Evolutionary conservation across 257 asterid genomes (phyloP).

Genomic region (Solanum bulbocastanum): DNA sequence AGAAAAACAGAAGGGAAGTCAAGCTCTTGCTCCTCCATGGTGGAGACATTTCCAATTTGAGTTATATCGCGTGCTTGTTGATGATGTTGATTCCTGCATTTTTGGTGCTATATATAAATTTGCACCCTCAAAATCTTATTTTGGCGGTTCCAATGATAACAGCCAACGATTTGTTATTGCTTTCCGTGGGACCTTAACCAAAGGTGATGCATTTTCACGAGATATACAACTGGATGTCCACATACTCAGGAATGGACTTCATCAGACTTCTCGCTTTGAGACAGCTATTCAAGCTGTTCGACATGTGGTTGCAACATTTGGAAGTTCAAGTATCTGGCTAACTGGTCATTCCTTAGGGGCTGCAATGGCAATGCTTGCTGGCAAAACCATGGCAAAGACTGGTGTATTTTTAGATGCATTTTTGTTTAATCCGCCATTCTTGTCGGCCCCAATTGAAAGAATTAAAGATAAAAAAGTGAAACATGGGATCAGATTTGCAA

Average conservation of each 20-base stretch:
- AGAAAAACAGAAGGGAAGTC: conserved; percentile 49
- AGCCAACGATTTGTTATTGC: conserved; percentile 59
- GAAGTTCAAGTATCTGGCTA: conserved; percentile 60
- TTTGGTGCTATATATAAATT: conserved; percentile 75
- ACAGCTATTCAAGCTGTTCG: conserved; percentile 62
- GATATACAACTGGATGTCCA: conserved; percentile 64
- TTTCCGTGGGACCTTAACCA: conserved; percentile 75
- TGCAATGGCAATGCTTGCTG: conserved; percentile 75
- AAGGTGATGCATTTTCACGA: conserved; percentile 60
- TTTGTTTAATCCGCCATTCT: conserved; percentile 79
- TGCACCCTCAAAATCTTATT: conserved; percentile 12
- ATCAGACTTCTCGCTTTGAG: conserved; percentile 67
- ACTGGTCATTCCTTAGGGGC: conserved; percentile 92
- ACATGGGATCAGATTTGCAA: conserved; percentile 66
- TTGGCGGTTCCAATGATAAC: background rate
- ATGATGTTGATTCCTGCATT: conserved; percentile 57
- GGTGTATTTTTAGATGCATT: conserved; percentile 53
- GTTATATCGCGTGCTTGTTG: conserved; percentile 46
- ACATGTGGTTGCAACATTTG: conserved; percentile 51
- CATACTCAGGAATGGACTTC: conserved; percentile 62
- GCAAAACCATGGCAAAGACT: conserved; percentile 60
- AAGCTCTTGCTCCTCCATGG: conserved; percentile 89
- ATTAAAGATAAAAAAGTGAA: conserved; percentile 60
- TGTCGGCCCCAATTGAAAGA: conserved; percentile 77
- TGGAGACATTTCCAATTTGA: conserved; percentile 58